Evolutionary conservation across 1,139 yeast species (phyloP).

Genomic region (Pichia inconspicua): DNA sequence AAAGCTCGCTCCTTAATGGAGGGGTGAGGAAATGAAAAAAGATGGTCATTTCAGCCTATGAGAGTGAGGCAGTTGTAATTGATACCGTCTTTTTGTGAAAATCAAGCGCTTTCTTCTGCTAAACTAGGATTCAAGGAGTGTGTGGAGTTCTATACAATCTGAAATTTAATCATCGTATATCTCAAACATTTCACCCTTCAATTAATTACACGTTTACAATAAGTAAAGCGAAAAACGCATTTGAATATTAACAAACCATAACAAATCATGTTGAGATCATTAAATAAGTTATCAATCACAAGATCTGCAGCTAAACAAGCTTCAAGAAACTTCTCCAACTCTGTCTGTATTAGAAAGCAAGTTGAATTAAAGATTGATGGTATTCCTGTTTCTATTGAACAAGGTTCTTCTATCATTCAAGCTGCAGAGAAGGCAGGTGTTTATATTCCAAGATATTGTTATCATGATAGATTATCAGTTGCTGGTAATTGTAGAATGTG

Average conservation of each 20-base stretch:
- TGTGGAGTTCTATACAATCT: neutral
- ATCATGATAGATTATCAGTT: constrained; percentile 82
- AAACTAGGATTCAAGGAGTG: neutral
- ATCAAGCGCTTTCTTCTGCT: neutral
- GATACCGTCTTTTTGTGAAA: neutral
- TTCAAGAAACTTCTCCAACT: constrained; percentile 12
- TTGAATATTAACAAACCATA: neutral
- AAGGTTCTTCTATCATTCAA: constrained; percentile 82
- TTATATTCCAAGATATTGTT: constrained; percentile 80
- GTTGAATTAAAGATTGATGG: constrained; percentile 78
- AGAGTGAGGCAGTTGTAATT: neutral
- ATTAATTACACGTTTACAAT: neutral
- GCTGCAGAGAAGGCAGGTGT: constrained; percentile 92
- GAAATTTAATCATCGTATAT: neutral
- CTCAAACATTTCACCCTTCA: neutral
- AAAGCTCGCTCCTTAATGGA: neutral
- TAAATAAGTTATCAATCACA: constrained; percentile 11
- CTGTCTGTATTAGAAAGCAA: constrained; percentile 29
- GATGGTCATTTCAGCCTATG: neutral
- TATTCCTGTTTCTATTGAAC: constrained; percentile 67
- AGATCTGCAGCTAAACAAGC: constrained; percentile 11
- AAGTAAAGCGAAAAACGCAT: neutral
- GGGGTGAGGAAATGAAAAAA: neutral
- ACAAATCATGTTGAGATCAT: constrained; percentile 13
- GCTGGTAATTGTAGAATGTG: constrained; percentile 98